A percentile compares a stretch with the other conserved stretches of the same genome.
Evolutionary conservation across 169 alveolate genomes (phyloP).

Genomic region (Plasmodium vivax): DNA sequence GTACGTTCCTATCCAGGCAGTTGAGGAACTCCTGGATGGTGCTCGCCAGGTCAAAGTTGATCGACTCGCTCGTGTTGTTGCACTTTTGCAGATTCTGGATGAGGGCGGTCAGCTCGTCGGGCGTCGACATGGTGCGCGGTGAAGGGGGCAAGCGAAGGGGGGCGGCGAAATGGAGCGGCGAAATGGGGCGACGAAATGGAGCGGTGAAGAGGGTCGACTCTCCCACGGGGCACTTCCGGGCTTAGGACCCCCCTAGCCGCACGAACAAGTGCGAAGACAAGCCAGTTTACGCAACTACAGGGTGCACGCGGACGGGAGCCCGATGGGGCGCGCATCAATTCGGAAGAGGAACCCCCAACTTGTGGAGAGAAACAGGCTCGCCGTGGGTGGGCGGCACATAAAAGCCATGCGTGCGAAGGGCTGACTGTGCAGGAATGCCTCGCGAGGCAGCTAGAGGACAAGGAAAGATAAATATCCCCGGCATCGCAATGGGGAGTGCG

Average conservation of each 20-base stretch:
- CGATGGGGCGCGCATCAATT: not conserved
- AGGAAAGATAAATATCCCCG: not conserved
- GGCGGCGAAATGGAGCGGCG: not conserved
- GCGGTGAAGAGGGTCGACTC: not conserved
- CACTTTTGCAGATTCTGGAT: constrained; percentile 69
- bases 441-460: not conserved
- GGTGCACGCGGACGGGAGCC: not conserved
- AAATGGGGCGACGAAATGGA: too few species aligned
- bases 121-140: not conserved
- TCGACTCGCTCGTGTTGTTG: constrained; percentile 52
- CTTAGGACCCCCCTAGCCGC: not conserved
- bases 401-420: not conserved
- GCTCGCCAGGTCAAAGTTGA: constrained; percentile 59
- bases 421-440: not conserved
- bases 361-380: not conserved
- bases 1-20: constrained; percentile 29
- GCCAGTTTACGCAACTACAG: not conserved
- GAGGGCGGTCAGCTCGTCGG: constrained; percentile 18
- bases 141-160: too few species aligned
- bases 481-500: not conserved
- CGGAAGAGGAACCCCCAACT: not conserved
- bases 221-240: not conserved
- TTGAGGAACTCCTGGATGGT: constrained; percentile 50
- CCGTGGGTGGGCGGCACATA: not conserved
- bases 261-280: not conserved